Conservation (phyloP, 2,329 filamentous ascomycete species). For the Pseudogymnoascus sp. region DNA sequence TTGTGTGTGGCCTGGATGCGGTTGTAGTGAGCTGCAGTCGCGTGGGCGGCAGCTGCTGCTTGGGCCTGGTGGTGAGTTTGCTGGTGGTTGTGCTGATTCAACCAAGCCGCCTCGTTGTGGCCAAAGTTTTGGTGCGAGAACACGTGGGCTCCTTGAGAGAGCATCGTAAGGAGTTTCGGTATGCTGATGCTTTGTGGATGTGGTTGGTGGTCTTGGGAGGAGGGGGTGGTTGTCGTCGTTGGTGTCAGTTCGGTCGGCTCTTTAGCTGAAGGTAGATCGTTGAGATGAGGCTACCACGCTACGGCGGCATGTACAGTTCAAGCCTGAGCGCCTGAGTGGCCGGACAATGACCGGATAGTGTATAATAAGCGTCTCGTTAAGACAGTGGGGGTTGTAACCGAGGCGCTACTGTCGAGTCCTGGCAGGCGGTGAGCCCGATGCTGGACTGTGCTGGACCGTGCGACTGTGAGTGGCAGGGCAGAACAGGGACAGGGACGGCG, state of each 20-base stretch:
- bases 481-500: not conserved
- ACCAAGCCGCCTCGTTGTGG: conserved; percentile 55
- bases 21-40: conserved; percentile 50
- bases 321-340: conserved; percentile 8
- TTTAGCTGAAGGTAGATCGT: conserved; percentile 8
- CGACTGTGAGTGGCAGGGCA: conserved; percentile 1
- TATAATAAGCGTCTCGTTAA: conserved; percentile 8
- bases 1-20: conserved; percentile 58
- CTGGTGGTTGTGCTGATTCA: conserved; percentile 42
- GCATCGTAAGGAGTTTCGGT: conserved; percentile 37
- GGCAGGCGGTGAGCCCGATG: conserved; percentile 2
- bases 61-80: conserved; percentile 32
- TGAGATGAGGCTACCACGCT: conserved; percentile 9
- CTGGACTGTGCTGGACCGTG: not conserved
- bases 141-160: conserved; percentile 46
- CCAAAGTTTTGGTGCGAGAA: conserved; percentile 49
- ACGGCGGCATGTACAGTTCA: not conserved
- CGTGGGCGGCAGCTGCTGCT: conserved; percentile 25
- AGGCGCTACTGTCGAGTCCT: conserved; percentile 8
- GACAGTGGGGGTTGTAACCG: conserved; percentile 6
- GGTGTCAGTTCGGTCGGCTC: not conserved
- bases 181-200: not conserved
- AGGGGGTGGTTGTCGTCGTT: conserved; percentile 2
- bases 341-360: not conserved
- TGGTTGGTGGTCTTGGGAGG: not conserved